Evolutionary conservation across 768 basidiomycete species (phyloP).

Genomic region (Nidularia sp.): DNA sequence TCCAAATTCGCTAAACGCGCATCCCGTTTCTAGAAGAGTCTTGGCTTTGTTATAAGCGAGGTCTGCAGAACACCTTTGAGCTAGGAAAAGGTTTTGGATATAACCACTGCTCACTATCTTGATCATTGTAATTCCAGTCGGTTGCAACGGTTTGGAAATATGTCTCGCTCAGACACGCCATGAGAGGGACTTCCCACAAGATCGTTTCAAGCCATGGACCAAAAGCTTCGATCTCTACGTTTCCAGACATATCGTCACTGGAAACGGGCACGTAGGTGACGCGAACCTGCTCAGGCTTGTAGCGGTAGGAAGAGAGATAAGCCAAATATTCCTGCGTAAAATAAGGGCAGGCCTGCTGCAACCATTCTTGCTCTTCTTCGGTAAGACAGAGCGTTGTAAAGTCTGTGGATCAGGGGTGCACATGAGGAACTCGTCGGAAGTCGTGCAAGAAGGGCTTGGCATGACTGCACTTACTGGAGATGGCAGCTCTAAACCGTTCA

Average conservation of each 20-base stretch:
- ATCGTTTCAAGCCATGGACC: conserved; percentile 85
- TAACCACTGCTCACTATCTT: conserved; percentile 49
- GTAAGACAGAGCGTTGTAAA: conserved; percentile 64
- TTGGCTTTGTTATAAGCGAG: conserved; percentile 70
- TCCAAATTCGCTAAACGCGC: conserved; percentile 82
- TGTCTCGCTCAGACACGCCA: conserved; percentile 87
- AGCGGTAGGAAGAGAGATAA: conserved; percentile 67
- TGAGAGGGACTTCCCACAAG: conserved; percentile 93
- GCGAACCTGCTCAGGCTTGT: conserved; percentile 69
- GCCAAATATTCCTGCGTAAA: conserved; percentile 70
- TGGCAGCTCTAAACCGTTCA: conserved; percentile 49
- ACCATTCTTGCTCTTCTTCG: conserved; percentile 60
- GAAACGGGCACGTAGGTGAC: conserved; percentile 60
- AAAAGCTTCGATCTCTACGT: conserved; percentile 64
- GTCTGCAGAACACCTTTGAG: conserved; percentile 35
- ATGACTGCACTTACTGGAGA: conserved; percentile 37
- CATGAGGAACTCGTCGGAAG: too few species aligned
- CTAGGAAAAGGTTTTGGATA: too few species aligned
- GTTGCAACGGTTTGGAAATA: conserved; percentile 75
- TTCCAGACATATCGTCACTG: conserved; percentile 47
- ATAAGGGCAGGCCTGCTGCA: conserved; percentile 68
- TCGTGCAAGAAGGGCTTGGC: background rate
- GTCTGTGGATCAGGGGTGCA: conserved; percentile 32
- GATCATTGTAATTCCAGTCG: conserved; percentile 85
- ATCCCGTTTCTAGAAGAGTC: conserved; percentile 57